Percentiles rank a stretch among this genome's conserved stretches.
Evolutionary conservation across 495 filamentous ascomycete genomes (phyloP).

Genomic region (Xylaria intraflava): DNA sequence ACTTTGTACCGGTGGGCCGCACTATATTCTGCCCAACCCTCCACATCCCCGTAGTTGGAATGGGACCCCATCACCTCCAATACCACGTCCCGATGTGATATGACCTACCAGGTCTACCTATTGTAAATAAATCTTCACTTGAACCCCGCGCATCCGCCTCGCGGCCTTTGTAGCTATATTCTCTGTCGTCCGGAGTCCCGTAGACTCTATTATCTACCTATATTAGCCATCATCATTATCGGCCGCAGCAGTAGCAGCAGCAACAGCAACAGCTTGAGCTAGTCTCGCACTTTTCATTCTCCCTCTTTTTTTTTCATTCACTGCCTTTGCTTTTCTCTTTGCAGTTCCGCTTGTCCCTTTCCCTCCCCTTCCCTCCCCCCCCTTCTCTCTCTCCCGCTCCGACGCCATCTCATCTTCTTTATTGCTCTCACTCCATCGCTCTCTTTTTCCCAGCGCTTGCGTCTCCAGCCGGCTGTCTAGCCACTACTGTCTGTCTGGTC

Average conservation of each 20-base stretch:
- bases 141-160: constrained; percentile 11
- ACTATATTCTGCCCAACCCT: too few relatives aligned
- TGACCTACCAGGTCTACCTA: not conserved
- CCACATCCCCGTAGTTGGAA: not conserved
- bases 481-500: constrained; percentile 15
- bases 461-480: not conserved
- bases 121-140: not conserved
- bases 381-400: not conserved
- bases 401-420: not conserved
- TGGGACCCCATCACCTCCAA: not conserved
- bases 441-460: not conserved
- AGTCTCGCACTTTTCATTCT: constrained; percentile 6
- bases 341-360: not conserved
- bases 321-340: constrained; percentile 1
- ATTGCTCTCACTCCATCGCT: constrained; percentile 4
- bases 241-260: not conserved
- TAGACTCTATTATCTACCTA: not conserved
- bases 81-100: too few relatives aligned
- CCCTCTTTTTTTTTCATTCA: not conserved
- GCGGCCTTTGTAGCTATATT: constrained; percentile 3
- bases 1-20: too few relatives aligned
- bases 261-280: constrained; percentile 11
- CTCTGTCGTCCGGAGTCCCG: not conserved
- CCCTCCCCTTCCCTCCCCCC: constrained; percentile 2
- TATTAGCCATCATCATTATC: not conserved